These are phyloP conservation scores for Aegilops longissima DNA, from an alignment of 176 grass and related monocot genomes.

Conservation along the genomic window DNA sequence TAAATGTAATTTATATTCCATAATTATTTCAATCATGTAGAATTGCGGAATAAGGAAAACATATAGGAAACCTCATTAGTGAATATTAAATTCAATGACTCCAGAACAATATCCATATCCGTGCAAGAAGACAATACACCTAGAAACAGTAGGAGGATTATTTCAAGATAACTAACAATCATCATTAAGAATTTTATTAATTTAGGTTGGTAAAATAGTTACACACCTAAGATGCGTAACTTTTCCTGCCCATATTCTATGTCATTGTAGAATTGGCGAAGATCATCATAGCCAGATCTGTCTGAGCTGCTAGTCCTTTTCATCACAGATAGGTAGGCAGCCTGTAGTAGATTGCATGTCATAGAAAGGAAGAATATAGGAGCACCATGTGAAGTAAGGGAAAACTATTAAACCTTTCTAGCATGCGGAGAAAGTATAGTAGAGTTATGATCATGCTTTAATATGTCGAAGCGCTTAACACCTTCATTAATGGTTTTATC, in stretches of 20 bases:
- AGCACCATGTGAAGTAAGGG: neutral
- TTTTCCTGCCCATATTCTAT: constrained; percentile 52
- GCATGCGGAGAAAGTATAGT: constrained; percentile 52
- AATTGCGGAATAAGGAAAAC: too few species aligned
- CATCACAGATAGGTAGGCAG: constrained; percentile 78
- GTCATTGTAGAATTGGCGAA: constrained; percentile 59
- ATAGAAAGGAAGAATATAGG: neutral
- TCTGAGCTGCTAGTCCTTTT: constrained; percentile 44
- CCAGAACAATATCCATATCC: constrained; percentile 71
- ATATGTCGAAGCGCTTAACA: constrained; percentile 45
- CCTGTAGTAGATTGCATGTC: constrained; percentile 41
- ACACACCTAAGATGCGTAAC: constrained; percentile 50
- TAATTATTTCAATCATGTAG: too few species aligned
- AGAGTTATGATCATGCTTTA: constrained; percentile 59
- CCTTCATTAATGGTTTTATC: constrained; percentile 65
- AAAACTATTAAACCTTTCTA: constrained; percentile 47
- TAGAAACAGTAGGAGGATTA: constrained; percentile 28
- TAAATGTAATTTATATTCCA: neutral
- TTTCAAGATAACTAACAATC: constrained; percentile 1
- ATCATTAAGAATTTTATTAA: neutral
- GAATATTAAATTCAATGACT: constrained; percentile 66
- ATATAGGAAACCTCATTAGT: constrained; percentile 43
- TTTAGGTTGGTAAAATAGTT: constrained; percentile 3
- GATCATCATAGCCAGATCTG: constrained; percentile 61
- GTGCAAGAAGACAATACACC: constrained; percentile 40